Conservation (phyloP, 768 basidiomycete species). For the Suillus ampliporus region DNA sequence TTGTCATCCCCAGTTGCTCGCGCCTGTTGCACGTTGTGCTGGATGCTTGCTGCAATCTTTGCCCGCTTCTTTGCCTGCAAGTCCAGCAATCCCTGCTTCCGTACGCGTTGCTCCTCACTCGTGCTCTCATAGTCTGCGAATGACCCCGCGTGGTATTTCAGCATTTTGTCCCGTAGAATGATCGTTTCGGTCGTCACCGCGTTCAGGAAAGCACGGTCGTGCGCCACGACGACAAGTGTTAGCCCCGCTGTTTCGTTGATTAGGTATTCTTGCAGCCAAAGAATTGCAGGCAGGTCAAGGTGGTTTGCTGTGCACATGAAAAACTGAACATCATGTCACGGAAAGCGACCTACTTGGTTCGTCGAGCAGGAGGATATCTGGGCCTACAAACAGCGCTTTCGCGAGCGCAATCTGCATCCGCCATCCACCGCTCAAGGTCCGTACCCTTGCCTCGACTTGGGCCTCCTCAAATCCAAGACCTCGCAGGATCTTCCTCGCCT, state of each 20-base stretch:
- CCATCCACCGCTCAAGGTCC: constrained; percentile 70
- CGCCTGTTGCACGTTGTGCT: constrained; percentile 53
- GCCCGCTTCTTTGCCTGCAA: constrained; percentile 49
- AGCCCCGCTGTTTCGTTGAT: constrained; percentile 37
- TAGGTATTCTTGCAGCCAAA: constrained; percentile 62
- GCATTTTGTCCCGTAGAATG: constrained; percentile 55
- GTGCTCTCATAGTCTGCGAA: constrained; percentile 55
- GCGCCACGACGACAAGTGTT: constrained; percentile 67
- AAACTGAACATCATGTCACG: background rate
- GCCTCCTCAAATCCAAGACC: constrained; percentile 63
- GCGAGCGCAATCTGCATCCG: constrained; percentile 64
- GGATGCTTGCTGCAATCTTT: constrained; percentile 61
- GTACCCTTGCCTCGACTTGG: constrained; percentile 30
- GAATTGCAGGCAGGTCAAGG: constrained; percentile 54
- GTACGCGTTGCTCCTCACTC: constrained; percentile 50
- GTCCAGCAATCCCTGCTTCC: constrained; percentile 51
- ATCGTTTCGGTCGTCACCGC: constrained; percentile 65
- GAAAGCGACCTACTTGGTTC: constrained; percentile 49
- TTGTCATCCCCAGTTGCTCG: constrained; percentile 69
- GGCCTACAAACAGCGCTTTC: constrained; percentile 58
- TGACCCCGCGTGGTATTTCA: constrained; percentile 64
- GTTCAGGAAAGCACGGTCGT: constrained; percentile 69
- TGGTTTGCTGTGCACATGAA: constrained; percentile 37
- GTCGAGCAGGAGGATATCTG: constrained; percentile 64
- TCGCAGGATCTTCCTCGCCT: constrained; percentile 55